These are phyloP conservation scores for Aspergillus hancockii DNA, from an alignment of 495 filamentous ascomycete genomes.

Conservation along the genomic window DNA sequence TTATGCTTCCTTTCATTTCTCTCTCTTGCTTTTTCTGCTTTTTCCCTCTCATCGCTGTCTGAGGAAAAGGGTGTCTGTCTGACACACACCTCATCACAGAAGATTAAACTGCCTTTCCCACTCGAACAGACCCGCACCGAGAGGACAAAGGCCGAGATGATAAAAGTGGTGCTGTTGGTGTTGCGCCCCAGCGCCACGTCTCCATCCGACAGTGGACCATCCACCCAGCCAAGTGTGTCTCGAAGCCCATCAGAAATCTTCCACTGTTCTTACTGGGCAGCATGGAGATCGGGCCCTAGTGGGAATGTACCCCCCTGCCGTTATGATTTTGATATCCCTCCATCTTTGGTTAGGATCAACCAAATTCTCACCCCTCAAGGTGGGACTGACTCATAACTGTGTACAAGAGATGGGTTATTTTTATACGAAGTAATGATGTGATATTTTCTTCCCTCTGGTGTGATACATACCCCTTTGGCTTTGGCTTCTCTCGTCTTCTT, in stretches of 20 bases:
- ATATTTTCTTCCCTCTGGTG: too few relatives aligned
- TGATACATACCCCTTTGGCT: too few relatives aligned
- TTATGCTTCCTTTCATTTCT: too few relatives aligned
- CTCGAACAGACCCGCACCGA: too few relatives aligned
- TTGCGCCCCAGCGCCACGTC: slow-evolving; percentile 1
- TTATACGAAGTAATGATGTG: not conserved
- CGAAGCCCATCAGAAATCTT: not conserved
- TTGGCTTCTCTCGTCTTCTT: not conserved
- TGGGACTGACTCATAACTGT: not conserved
- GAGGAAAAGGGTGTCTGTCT: too few relatives aligned
- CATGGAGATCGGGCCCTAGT: slow-evolving; percentile 38
- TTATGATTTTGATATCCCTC: not conserved
- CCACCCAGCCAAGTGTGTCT: not conserved
- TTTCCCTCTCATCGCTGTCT: too few relatives aligned
- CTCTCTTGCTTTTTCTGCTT: too few relatives aligned
- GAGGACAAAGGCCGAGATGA: not conserved
- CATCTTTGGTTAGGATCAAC: not conserved
- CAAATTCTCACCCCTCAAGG: not conserved
- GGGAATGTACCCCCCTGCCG: slow-evolving; percentile 31
- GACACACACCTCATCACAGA: too few relatives aligned
- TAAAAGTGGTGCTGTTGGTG: not conserved
- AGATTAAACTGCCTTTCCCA: too few relatives aligned
- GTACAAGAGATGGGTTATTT: not conserved
- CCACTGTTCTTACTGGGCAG: not conserved
- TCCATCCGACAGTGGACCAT: not conserved